Percentiles rank a stretch among this genome's conserved stretches.
These are phyloP conservation scores for Zizania latifolia DNA, from an alignment of 176 grass and related monocot genomes.

Conservation along the genomic window DNA sequence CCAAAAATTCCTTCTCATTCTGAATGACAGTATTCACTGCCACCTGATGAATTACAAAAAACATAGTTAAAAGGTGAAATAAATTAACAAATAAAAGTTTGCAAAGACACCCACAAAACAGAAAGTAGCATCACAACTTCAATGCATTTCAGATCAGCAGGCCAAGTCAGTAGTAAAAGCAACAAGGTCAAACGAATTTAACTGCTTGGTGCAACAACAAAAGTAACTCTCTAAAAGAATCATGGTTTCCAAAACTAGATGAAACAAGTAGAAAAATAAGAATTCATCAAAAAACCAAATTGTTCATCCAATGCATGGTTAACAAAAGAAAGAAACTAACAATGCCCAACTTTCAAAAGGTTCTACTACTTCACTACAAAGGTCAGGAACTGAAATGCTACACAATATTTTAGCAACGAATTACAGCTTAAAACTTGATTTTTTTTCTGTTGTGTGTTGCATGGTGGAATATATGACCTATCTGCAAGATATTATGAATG, in stretches of 20 bases:
- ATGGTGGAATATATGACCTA: neutral
- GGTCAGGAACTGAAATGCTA: neutral
- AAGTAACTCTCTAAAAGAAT: neutral
- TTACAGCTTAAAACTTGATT: neutral
- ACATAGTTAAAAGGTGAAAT: neutral
- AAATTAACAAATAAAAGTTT: neutral
- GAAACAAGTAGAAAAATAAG: neutral
- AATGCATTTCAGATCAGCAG: neutral
- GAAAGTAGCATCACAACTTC: neutral
- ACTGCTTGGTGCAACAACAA: neutral
- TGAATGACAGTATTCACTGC: constrained; percentile 77
- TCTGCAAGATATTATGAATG: neutral
- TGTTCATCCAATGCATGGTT: neutral
- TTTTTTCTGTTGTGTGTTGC: neutral
- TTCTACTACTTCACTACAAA: neutral
- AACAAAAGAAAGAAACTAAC: neutral
- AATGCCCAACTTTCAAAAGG: neutral
- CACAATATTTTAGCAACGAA: neutral
- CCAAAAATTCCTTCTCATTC: constrained; percentile 77
- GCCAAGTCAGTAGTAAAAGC: neutral
- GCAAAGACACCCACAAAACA: neutral
- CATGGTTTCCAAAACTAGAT: neutral
- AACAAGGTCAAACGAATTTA: neutral
- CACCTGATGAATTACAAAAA: constrained; percentile 39
- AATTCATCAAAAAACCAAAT: neutral